A percentile compares a stretch with the other conserved stretches of the same genome.
These are phyloP conservation scores for Apiotrichum siamense DNA, from an alignment of 1,284 basidiomycete genomes.

Conservation along the genomic window DNA sequence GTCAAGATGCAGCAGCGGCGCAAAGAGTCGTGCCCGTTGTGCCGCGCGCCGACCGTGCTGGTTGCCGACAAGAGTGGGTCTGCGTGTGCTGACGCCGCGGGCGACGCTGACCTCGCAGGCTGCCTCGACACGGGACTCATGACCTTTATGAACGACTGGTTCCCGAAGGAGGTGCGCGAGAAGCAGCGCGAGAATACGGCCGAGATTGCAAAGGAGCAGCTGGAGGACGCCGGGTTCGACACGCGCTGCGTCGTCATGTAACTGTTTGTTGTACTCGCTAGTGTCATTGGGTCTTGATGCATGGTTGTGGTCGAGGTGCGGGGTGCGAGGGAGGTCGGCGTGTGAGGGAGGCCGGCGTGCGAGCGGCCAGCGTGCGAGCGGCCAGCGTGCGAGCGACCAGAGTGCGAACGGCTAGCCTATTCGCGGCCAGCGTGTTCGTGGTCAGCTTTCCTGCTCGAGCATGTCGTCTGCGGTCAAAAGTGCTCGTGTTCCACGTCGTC, in stretches of 20 bases:
- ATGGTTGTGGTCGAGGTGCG: too few species aligned
- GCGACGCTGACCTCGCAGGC: constrained; percentile 9
- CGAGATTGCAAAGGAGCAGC: constrained; percentile 67
- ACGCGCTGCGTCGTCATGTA: constrained; percentile 26
- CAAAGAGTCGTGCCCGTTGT: constrained; percentile 77
- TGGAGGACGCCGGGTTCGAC: constrained; percentile 59
- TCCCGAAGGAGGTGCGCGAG: constrained; percentile 72
- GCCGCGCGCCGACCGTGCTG: constrained; percentile 68
- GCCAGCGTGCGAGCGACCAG: too few species aligned
- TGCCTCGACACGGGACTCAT: constrained; percentile 40
- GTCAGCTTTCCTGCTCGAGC: too few species aligned
- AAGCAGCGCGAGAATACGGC: constrained; percentile 72
- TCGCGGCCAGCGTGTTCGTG: too few species aligned
- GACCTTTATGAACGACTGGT: constrained; percentile 84
- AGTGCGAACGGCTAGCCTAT: too few species aligned
- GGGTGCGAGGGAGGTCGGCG: too few species aligned
- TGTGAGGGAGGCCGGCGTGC: too few species aligned
- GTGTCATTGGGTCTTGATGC: too few species aligned
- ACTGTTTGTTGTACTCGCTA: too few species aligned
- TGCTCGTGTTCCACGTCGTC: too few species aligned
- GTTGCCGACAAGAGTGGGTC: constrained; percentile 65
- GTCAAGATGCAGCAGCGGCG: constrained; percentile 89
- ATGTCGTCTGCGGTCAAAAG: too few species aligned
- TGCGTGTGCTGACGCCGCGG: neutral
- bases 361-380: too few species aligned